Conservation (phyloP, 1,284 basidiomycete species). For the Ceratobasidium sp. region DNA sequence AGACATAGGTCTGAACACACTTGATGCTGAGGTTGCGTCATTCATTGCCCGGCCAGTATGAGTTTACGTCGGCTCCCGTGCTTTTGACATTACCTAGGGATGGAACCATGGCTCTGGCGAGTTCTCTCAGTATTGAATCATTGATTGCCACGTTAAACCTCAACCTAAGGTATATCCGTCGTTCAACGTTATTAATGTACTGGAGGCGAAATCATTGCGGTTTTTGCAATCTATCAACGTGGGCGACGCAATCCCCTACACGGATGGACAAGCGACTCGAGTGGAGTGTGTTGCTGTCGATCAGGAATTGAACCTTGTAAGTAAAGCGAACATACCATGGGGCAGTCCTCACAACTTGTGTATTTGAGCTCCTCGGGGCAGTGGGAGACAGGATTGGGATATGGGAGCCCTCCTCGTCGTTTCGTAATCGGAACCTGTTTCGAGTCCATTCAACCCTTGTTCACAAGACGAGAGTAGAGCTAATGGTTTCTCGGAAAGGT, state of each 20-base stretch:
- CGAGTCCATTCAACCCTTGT: constrained; percentile 77
- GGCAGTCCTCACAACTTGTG: not conserved
- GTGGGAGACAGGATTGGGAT: constrained; percentile 68
- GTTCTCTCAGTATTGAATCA: not conserved
- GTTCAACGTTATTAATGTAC: constrained; percentile 22
- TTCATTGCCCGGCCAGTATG: constrained; percentile 24
- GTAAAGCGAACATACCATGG: not conserved
- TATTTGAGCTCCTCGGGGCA: constrained; percentile 68
- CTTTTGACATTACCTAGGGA: constrained; percentile 14
- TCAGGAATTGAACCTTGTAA: constrained; percentile 33
- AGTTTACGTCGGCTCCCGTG: constrained; percentile 2
- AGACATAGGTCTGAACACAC: too few species aligned
- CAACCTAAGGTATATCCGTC: constrained; percentile 26
- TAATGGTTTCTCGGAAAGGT: constrained; percentile 1
- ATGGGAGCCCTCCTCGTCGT: constrained; percentile 67
- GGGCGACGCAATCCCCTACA: constrained; percentile 12
- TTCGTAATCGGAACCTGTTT: constrained; percentile 62
- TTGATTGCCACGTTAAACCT: not conserved
- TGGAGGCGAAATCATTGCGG: constrained; percentile 34
- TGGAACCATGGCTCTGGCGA: constrained; percentile 7
- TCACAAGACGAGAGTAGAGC: constrained; percentile 65
- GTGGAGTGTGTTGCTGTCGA: constrained; percentile 17
- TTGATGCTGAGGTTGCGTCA: constrained; percentile 31
- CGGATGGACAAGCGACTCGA: not conserved
- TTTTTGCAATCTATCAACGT: constrained; percentile 20